Conservation (phyloP, 805 yeast genomes). For the Starmera pachycereana region DNA sequence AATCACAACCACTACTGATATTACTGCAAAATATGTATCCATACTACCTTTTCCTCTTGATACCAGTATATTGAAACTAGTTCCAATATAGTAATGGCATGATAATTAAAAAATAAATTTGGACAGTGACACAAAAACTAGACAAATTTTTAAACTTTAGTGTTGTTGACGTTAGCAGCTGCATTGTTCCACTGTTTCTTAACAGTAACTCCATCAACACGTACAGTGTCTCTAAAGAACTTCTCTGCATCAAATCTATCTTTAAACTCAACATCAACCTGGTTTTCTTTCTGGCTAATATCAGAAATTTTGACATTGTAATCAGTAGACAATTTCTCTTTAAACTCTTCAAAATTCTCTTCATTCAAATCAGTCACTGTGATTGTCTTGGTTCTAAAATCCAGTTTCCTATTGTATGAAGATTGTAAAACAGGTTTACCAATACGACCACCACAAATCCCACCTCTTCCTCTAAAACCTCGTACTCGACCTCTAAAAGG, state of each 20-base stretch:
- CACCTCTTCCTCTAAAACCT: slow-evolving; percentile 5
- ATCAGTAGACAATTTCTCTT: slow-evolving; percentile 1
- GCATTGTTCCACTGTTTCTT: too few species aligned
- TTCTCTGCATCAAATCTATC: slow-evolving; percentile 15
- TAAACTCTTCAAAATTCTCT: slow-evolving; percentile 8
- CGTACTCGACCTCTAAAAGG: background rate
- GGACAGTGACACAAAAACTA: too few species aligned
- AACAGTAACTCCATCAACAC: slow-evolving; percentile 1
- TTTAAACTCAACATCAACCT: slow-evolving; percentile 12
- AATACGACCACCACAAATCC: slow-evolving; percentile 1
- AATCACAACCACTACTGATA: too few species aligned
- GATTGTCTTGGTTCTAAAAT: slow-evolving; percentile 16
- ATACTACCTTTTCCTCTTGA: too few species aligned
- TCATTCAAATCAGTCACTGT: slow-evolving; percentile 10
- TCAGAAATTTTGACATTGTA: slow-evolving; percentile 8
- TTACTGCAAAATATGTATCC: too few species aligned
- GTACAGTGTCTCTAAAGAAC: slow-evolving; percentile 9
- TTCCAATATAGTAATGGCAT: too few species aligned
- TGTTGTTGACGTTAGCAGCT: too few species aligned
- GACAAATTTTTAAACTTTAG: too few species aligned
- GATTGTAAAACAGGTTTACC: slow-evolving; percentile 3
- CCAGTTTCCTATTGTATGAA: slow-evolving; percentile 7
- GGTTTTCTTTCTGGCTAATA: slow-evolving; percentile 2
- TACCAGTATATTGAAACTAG: too few species aligned
- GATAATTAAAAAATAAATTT: too few species aligned